Base-by-base conservation (phyloP, 164 flowering plant species). In the Nymphaea colorata region DNA sequence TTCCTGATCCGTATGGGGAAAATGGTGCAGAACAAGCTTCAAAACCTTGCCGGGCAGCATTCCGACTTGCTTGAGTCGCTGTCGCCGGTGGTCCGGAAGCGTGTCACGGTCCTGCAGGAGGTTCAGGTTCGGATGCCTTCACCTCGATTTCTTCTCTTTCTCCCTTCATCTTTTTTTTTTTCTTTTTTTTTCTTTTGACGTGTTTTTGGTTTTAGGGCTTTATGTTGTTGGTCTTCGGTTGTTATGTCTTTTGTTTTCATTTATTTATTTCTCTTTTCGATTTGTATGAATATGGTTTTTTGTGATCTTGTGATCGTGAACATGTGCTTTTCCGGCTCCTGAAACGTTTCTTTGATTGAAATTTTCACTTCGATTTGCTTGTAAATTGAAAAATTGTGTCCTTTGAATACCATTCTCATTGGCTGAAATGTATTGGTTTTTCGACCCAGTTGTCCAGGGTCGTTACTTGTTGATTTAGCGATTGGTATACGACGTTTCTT, bases 61-160 rank as follows among this genome's bases (percentile, higher is more conserved):
- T 59, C 82, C 1, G 86, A 82, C 70, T 71, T 86, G 11, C 81
- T 90, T 0, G 88, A 86, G 74, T 78, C 66, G n/a, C 72, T 90
- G 14, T 41, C 89, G 0, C 87, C 90, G 0, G 69, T 57, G 3
- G 89, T 90, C 64, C 79, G 87, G 80, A 81, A 82, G 78, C 85
- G 96, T 8, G 92, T 90, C 1, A 91, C 88, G 71, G 81, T 68
- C 71, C 88, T 90, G 12, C 82, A 80, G 64, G 86, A 80, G 69
- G 79, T 90, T 55, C 96, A 90, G 92, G 96, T 80, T 53, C 36
- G 36, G 36, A 62, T 68, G 42, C 8, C n/a, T 15, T 43, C 3
- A 4, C 4, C 44, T 10, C 6, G 3, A n/a, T 51, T 51, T 51
- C 64, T 41, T 61, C 10, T 17, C 4, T 6, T 61, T 17, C n/a